A percentile compares a stretch with the other conserved stretches of the same genome.
phyloP scores from a whole-genome alignment of 345 rosid species.

The Salix dunnii region DNA sequence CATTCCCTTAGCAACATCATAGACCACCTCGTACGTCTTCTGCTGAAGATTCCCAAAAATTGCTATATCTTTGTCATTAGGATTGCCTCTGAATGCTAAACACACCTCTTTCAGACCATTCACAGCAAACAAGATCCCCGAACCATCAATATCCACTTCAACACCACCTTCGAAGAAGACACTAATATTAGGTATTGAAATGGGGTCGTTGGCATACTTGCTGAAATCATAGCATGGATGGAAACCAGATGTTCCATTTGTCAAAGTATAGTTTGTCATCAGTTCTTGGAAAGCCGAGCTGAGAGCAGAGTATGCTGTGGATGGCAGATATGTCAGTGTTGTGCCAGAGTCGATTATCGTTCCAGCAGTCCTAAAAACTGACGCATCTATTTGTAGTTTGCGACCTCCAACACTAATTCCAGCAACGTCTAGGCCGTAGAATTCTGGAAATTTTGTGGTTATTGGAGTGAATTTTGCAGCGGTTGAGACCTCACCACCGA shows the following conservation, averaged over 20 bases:
- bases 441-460: too few species aligned
- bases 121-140: not conserved
- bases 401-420: not conserved
- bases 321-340: slow-evolving; percentile 19
- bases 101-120: not conserved
- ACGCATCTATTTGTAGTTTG: not conserved
- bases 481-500: not conserved
- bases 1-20: not conserved
- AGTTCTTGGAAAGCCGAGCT: slow-evolving; percentile 1
- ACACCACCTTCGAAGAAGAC: not conserved
- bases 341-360: slow-evolving; percentile 34
- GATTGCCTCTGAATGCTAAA: slow-evolving; percentile 2
- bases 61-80: not conserved
- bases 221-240: not conserved
- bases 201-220: not conserved
- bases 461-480: not conserved
- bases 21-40: not conserved
- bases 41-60: slow-evolving; percentile 14
- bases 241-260: too few species aligned
- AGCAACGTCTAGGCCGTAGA: not conserved
- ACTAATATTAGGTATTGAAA: not conserved
- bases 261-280: slow-evolving; percentile 8
- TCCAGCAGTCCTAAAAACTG: not conserved
- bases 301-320: not conserved
- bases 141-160: not conserved